Evolutionary conservation across 1,284 basidiomycete genomes (phyloP).

Genomic region (Inonotus obliquus): DNA sequence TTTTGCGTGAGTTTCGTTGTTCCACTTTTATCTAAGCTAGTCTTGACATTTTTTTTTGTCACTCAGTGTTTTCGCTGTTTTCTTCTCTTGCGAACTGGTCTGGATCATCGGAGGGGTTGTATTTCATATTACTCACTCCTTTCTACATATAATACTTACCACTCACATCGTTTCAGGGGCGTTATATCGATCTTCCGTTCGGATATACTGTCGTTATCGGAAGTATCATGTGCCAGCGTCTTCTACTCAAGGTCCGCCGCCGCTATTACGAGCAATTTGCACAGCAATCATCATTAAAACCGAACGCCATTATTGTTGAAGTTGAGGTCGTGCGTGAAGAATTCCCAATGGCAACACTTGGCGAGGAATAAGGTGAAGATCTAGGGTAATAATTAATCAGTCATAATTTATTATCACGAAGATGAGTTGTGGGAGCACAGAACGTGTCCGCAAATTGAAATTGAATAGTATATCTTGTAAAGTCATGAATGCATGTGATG

Average conservation of each 20-base stretch:
- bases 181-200: not conserved
- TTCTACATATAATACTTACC: no score
- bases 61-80: not conserved
- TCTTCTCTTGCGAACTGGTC: not conserved
- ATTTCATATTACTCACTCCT: no score
- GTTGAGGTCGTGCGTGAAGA: not conserved
- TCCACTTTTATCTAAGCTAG: not conserved
- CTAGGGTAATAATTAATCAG: no score
- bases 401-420: no score
- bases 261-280: not conserved
- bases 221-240: constrained; percentile 3
- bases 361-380: no score
- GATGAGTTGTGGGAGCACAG: no score
- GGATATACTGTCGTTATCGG: not conserved
- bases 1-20: not conserved
- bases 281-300: not conserved
- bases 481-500: no score
- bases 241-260: not conserved
- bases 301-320: not conserved
- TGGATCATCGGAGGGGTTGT: constrained; percentile 9
- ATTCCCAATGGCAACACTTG: not conserved
- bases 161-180: not conserved
- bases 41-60: not conserved
- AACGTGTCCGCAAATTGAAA: no score
- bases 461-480: no score